A percentile compares a stretch with the other conserved stretches of the same genome.
These are phyloP conservation scores for Hymenoscyphus linearis DNA, from an alignment of 2,329 filamentous ascomycete species.

Conservation along the genomic window DNA sequence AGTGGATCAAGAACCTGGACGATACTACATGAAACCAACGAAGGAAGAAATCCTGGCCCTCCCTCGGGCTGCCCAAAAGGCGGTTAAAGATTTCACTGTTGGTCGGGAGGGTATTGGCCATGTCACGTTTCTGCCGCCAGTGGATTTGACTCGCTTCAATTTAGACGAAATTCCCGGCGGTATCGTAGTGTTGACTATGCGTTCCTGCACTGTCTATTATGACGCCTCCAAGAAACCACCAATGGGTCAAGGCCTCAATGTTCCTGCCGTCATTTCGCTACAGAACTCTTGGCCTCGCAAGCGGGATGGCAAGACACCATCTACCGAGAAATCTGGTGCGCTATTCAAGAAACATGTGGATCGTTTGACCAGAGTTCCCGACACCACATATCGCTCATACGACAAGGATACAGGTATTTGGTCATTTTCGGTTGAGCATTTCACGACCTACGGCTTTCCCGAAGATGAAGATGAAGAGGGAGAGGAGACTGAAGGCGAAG, in stretches of 20 bases:
- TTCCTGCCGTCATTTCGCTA: constrained; percentile 80
- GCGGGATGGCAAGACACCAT: constrained; percentile 49
- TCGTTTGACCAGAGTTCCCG: constrained; percentile 69
- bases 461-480: constrained; percentile 46
- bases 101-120: constrained; percentile 77
- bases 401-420: constrained; percentile 75
- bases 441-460: constrained; percentile 88
- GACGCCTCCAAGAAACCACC: constrained; percentile 72
- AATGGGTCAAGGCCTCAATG: constrained; percentile 83
- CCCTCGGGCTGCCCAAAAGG: too few relatives aligned
- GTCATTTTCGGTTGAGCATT: constrained; percentile 92
- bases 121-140: constrained; percentile 73
- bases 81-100: constrained; percentile 57
- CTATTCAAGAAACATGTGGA: constrained; percentile 77
- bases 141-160: constrained; percentile 76
- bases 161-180: constrained; percentile 73
- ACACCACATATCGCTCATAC: constrained; percentile 80
- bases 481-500: constrained; percentile 48
- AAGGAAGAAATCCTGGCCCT: constrained; percentile 56
- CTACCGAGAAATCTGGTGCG: constrained; percentile 55
- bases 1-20: constrained; percentile 47
- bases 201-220: constrained; percentile 82
- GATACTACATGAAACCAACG: constrained; percentile 82
- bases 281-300: constrained; percentile 89
- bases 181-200: constrained; percentile 70